Conservation (phyloP, 257 asterid species). For the Scutellaria galericulata region DNA sequence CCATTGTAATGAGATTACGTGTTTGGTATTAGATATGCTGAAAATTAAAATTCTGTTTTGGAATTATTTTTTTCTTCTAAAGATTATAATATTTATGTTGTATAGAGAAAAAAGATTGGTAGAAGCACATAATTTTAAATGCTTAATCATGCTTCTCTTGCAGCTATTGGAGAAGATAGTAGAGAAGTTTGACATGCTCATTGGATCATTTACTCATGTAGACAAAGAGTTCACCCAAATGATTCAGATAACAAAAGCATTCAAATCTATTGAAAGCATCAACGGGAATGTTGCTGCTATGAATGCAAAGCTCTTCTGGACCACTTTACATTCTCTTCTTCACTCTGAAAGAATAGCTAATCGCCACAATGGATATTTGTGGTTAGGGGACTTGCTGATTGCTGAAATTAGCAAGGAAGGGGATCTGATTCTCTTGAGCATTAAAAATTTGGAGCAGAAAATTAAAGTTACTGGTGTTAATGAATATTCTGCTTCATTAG, state of each 20-base stretch:
- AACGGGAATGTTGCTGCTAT: constrained; percentile 54
- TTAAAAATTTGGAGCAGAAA: constrained; percentile 77
- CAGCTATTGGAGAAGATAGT: constrained; percentile 91
- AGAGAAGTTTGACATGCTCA: constrained; percentile 77
- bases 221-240: constrained; percentile 83
- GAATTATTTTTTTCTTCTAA: not conserved
- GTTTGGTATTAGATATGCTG: not conserved
- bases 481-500: constrained; percentile 75
- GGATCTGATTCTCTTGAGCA: constrained; percentile 66
- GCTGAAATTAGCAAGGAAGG: constrained; percentile 83
- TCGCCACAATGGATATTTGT: constrained; percentile 94
- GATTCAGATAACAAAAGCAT: constrained; percentile 74
- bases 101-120: constrained; percentile 11
- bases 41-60: not conserved
- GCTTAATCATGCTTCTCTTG: constrained; percentile 40
- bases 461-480: constrained; percentile 75
- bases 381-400: constrained; percentile 96
- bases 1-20: not conserved
- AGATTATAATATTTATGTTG: not conserved
- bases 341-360: constrained; percentile 80
- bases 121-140: constrained; percentile 20
- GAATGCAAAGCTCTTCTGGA: constrained; percentile 80
- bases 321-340: constrained; percentile 96
- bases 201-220: constrained; percentile 82
- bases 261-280: constrained; percentile 67